A percentile compares a stretch with the other conserved stretches of the same genome.
phyloP scores from a whole-genome alignment of 2,329 filamentous ascomycete species.

The Fusarium burgessii region DNA sequence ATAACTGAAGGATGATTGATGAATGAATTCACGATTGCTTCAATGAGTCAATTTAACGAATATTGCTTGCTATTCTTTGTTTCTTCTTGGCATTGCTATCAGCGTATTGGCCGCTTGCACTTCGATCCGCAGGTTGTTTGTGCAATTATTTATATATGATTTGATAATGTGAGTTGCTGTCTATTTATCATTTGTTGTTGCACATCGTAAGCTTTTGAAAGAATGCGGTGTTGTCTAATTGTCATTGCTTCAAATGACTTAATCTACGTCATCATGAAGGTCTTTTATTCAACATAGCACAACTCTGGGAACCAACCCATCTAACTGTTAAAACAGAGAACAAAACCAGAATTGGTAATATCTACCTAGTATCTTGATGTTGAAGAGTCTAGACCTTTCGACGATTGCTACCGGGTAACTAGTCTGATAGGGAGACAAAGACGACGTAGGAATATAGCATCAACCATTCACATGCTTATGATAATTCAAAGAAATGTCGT shows the following conservation, averaged over 20 bases:
- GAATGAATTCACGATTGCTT: conserved; percentile 14
- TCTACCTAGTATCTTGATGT: not conserved
- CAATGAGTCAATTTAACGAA: not conserved
- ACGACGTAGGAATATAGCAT: not conserved
- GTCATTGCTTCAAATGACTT: not conserved
- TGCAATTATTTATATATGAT: not conserved
- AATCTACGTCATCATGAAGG: not conserved
- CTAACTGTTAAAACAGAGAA: not conserved
- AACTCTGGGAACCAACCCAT: not conserved
- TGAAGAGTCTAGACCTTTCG: not conserved
- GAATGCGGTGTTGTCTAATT: not conserved
- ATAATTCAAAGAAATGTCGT: not conserved
- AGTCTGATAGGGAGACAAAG: not conserved
- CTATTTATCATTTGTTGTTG: not conserved
- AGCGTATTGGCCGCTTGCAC: conserved; percentile 1
- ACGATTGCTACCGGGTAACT: not conserved
- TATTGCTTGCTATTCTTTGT: conserved; percentile 9
- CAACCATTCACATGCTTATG: not conserved
- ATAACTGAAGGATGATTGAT: conserved; percentile 4
- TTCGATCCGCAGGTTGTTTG: not conserved
- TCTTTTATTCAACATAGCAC: not conserved
- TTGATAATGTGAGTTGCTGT: not conserved
- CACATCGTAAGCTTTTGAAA: not conserved
- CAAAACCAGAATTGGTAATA: not conserved
- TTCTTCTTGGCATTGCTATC: not conserved